Conservation (phyloP, 1,139 yeast genomes). For the Magnusiomyces suaveolens region DNA sequence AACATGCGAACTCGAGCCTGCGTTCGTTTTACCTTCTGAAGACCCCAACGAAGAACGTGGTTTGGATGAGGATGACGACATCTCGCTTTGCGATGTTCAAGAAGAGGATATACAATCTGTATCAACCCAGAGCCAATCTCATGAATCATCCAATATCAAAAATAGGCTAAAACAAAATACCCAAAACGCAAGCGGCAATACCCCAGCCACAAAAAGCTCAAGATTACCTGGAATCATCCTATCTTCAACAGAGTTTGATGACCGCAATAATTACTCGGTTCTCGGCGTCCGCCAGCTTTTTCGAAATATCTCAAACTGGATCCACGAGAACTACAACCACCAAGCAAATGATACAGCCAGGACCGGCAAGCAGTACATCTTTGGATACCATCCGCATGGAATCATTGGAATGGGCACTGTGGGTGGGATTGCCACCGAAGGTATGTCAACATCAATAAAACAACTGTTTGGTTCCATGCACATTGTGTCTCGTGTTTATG, state of each 20-base stretch:
- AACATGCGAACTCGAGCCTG: constrained; percentile 63
- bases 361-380: constrained; percentile 50
- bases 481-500: no score
- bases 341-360: constrained; percentile 6
- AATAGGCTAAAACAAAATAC: background rate
- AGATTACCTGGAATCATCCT: background rate
- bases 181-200: background rate
- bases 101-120: background rate
- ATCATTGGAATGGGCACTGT: constrained; percentile 88
- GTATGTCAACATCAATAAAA: background rate
- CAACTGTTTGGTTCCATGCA: no score
- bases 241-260: constrained; percentile 1
- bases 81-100: background rate
- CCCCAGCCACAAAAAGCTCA: no score
- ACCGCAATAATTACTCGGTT: background rate
- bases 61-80: constrained; percentile 1
- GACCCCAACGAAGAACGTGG: background rate
- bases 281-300: constrained; percentile 1
- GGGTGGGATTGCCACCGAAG: constrained; percentile 79
- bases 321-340: background rate
- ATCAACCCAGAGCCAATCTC: background rate
- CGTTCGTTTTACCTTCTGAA: constrained; percentile 38
- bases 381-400: constrained; percentile 96
- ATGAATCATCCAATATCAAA: background rate
- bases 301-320: background rate